These are phyloP conservation scores for Magnolia officinalis DNA, from an alignment of 164 flowering plant genomes.

Conservation along the genomic window DNA sequence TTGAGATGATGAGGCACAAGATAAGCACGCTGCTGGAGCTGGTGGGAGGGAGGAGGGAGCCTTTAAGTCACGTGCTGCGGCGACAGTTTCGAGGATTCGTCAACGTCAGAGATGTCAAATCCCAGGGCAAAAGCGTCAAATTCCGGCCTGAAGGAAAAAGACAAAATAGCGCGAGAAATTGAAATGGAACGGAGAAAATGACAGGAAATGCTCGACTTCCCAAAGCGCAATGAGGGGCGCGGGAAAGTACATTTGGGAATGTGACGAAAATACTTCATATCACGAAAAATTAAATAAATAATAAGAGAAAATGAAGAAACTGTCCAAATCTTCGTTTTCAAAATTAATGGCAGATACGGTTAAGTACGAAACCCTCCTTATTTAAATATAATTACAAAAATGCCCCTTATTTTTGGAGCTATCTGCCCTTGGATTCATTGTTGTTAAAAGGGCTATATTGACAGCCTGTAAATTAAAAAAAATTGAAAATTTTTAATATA, in stretches of 20 bases:
- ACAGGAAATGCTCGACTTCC: not conserved
- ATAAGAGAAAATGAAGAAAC: not conserved
- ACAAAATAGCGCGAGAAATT: constrained; percentile 2
- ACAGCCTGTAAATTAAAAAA: too few species aligned
- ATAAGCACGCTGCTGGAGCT: not conserved
- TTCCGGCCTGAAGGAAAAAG: not conserved
- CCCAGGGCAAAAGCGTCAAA: constrained; percentile 11
- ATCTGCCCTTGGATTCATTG: too few species aligned
- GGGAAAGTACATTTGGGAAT: not conserved
- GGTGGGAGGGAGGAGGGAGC: not conserved
- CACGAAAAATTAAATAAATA: not conserved
- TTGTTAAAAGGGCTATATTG: too few species aligned
- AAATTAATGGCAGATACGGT: not conserved
- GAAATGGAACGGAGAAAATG: not conserved
- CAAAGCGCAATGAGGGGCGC: not conserved
- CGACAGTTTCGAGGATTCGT: constrained; percentile 9
- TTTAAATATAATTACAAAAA: not conserved
- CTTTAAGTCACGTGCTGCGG: constrained; percentile 9
- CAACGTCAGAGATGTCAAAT: constrained; percentile 15
- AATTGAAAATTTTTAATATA: too few species aligned
- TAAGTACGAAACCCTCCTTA: not conserved
- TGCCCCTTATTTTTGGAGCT: not conserved
- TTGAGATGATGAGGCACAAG: not conserved
- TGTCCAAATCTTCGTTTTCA: not conserved
- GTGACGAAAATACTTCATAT: not conserved